Evolutionary conservation across 768 basidiomycete species (phyloP).

Genomic region (Pleurotus tuoliensis): DNA sequence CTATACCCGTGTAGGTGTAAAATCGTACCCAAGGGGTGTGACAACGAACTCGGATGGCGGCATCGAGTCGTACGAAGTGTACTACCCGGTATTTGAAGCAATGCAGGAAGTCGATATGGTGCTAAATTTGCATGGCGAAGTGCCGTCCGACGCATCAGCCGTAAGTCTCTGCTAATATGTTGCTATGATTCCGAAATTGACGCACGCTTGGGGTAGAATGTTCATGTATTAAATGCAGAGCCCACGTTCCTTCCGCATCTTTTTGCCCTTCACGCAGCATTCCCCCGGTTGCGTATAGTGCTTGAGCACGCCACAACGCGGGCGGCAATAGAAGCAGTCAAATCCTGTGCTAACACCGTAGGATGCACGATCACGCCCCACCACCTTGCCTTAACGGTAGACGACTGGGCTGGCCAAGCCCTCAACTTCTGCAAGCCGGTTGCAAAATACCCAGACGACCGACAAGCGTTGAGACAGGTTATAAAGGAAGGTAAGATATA

Average conservation of each 20-base stretch:
- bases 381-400: conserved; percentile 89
- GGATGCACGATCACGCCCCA: conserved; percentile 98
- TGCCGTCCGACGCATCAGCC: conserved; percentile 75
- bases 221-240: conserved; percentile 92
- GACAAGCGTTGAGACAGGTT: conserved; percentile 74
- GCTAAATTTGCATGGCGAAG: conserved; percentile 94
- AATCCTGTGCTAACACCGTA: conserved; percentile 73
- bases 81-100: conserved; percentile 88
- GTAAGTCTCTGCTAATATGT: conserved; percentile 32
- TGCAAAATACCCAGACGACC: conserved; percentile 92
- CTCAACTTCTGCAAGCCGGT: conserved; percentile 98
- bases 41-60: conserved; percentile 97
- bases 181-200: conserved; percentile 6
- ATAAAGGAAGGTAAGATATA: conserved; percentile 60
- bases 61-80: conserved; percentile 91
- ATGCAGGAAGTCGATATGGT: conserved; percentile 96
- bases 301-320: conserved; percentile 96
- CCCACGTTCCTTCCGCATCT: conserved; percentile 86
- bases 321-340: conserved; percentile 85
- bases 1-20: conserved; percentile 53
- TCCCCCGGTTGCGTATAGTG: conserved; percentile 90
- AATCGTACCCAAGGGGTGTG: conserved; percentile 95
- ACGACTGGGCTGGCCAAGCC: conserved; percentile 94
- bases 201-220: conserved; percentile 49
- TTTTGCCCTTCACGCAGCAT: conserved; percentile 70